Evolutionary conservation across 108 stramenopile genomes (phyloP).

Genomic region (Cyclotella sp.): DNA sequence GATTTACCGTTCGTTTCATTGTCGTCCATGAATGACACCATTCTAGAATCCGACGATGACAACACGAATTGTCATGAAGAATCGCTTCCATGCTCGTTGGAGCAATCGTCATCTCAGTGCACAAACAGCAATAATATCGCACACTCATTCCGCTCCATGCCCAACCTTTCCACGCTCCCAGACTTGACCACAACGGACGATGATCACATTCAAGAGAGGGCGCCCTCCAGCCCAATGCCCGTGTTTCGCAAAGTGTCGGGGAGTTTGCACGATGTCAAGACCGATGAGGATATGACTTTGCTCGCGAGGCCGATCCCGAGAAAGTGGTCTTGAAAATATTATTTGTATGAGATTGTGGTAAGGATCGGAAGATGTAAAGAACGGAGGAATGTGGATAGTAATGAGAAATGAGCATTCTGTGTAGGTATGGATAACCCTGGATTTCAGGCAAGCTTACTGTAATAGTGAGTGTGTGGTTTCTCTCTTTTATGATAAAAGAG

Average conservation of each 20-base stretch:
- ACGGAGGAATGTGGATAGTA: no score
- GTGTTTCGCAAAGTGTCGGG: constrained; percentile 32
- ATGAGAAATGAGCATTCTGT: no score
- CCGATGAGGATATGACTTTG: constrained; percentile 30
- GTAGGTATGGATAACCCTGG: no score
- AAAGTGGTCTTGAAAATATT: constrained; percentile 3
- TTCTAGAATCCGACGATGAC: neutral
- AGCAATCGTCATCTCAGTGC: no score
- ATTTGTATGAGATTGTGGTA: neutral
- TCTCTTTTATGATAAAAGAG: no score
- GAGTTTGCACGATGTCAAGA: constrained; percentile 39
- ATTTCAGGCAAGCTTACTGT: no score
- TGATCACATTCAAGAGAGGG: no score
- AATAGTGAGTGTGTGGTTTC: no score
- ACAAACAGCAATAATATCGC: no score
- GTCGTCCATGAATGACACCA: neutral
- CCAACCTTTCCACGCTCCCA: neutral
- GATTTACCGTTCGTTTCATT: neutral
- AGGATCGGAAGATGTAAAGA: no score
- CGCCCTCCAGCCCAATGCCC: constrained; percentile 19
- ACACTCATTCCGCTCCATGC: neutral
- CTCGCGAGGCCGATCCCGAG: constrained; percentile 39
- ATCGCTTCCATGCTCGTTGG: neutral
- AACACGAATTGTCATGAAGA: neutral
- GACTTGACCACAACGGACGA: neutral